Evolutionary conservation across 2,329 filamentous ascomycete genomes (phyloP), one percentile per base, ranked within the genome.

Genomic region (Phialemonium atrogriseum): DNA sequence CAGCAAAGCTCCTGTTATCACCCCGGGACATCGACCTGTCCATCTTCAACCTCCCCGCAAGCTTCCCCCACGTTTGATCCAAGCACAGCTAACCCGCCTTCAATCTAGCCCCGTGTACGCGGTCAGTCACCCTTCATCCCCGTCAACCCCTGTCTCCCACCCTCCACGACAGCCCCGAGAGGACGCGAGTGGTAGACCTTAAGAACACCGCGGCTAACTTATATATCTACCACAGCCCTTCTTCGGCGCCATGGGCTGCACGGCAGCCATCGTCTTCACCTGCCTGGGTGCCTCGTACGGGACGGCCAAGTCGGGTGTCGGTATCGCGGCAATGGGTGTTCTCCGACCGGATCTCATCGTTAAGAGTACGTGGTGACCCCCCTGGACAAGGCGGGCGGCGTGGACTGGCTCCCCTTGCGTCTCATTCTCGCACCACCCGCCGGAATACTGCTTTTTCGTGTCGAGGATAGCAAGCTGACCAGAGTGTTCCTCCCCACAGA

Each of bases 291-390:
- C 91, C 56, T 87, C 91, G 49, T 98, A 96, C 68, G 91, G 91
- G 66, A 98, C 91, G 50, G 91, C 91, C 59, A 98, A 98, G 78
- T 93, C 91, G 56, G 91, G 91, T 70, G 91, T 96, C 51, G 91
- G 91, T 76, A 94, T 98, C 58, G 86, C 86, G 48, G 85, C 88
- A 50, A 95, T 96, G 84, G 89, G 88, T 83, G 89, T 96, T 53
- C 78, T 98, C 50, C 77, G 91, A 64, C 91, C 91, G 60, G 91
- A 98, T 63, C 70, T 96, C 64, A 95, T 96, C 62, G 89, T 98
- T 62, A 96, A 95, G 83, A 96, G 91, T 96, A 81, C 55, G 87
- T 40, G n/a, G n/a, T n/a, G n/a, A 28, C 23, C 19, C 23, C 20
- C 18, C 27, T 16, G 14, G n/a, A n/a, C n/a, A n/a, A n/a, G n/a